These are phyloP conservation scores for Pulicaria dysenterica DNA, from an alignment of 129 eudicot species.

Conservation along the genomic window DNA sequence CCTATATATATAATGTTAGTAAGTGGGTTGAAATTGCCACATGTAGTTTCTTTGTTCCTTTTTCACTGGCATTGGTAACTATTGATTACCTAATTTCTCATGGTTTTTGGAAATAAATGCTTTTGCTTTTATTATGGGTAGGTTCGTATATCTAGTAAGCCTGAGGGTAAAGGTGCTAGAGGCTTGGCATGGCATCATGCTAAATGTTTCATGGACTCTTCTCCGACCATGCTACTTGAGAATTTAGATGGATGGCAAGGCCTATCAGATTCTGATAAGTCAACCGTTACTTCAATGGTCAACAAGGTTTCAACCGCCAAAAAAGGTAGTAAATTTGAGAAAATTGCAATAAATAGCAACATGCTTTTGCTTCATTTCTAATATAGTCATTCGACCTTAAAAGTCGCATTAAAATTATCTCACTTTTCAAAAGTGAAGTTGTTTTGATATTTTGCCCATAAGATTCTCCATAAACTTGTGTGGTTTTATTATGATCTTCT, in stretches of 20 bases:
- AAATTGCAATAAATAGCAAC: slow-evolving; percentile 6
- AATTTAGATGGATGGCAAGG: slow-evolving; percentile 71
- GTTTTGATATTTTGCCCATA: background rate
- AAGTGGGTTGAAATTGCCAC: background rate
- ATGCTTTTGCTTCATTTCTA: background rate
- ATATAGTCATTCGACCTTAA: background rate
- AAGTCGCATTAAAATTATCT: background rate
- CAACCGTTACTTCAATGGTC: slow-evolving; percentile 46
- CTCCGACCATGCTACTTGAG: slow-evolving; percentile 54
- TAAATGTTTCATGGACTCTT: slow-evolving; percentile 58
- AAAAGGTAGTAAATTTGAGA: slow-evolving; percentile 40
- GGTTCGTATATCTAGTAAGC: slow-evolving; percentile 87
- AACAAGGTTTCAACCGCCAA: slow-evolving; percentile 48
- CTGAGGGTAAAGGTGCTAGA: slow-evolving; percentile 79
- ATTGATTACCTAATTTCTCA: background rate
- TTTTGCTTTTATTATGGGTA: slow-evolving; percentile 27
- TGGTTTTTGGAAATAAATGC: background rate
- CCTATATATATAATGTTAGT: background rate
- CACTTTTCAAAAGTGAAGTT: background rate
- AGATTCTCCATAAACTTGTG: background rate
- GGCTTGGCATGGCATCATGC: slow-evolving; percentile 91
- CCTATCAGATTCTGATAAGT: slow-evolving; percentile 62
- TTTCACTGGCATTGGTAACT: background rate
- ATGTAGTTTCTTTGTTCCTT: background rate
- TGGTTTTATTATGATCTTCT: slow-evolving; percentile 10